Evolutionary conservation across 2,329 filamentous ascomycete species (phyloP), one percentile per base, ranked within the genome.

Genomic region (Thielaviopsis punctulata): DNA sequence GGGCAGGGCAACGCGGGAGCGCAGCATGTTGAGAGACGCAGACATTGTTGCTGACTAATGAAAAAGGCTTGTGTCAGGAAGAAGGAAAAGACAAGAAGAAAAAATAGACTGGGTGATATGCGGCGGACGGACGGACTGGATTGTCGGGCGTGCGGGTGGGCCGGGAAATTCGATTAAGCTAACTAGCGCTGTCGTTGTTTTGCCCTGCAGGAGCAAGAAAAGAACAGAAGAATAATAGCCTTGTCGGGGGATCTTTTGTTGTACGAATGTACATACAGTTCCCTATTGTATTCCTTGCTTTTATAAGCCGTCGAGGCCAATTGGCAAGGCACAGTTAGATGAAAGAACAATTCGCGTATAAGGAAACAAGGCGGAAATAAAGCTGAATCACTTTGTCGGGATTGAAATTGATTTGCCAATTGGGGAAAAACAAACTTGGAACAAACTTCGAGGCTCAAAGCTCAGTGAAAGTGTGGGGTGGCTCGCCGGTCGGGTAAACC

Each of bases 11-110:
- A 36, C 46, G 36, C 45, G 36, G 23, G 21, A 21, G 15, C 50
- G 50, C 25, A 47, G 50, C 4, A 52, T 9, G 27, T 33, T 41
- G 22, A 43, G 48, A 15, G 53, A 30, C 53, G 53, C 52, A 6
- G 30, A 48, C n/a, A 44, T 19, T n/a, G 43, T 41, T 3, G 18
- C 19, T 3, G 4, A 5, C 25, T 27, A 6, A 10, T 27, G 5
- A 27, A 27, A 10, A 10, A 6, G 25, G 25, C 25, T 27, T 21
- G 41, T 36, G 9, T 36, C n/a, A 4, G 4, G n/a, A 22, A 43
- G 19, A 47, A 22, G 25, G 22, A n/a, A 13, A 22, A 10, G 23
- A 27, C 36, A 22, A 41, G 4, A 3, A 18, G 3, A 18, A 19
- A 19, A 19, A 41, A 3, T 19, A 19, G n/a, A n/a, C n/a, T n/a